These are phyloP conservation scores for Pseudogymnoascus sp. DNA, from an alignment of 2,329 filamentous ascomycete species.

Conservation along the genomic window DNA sequence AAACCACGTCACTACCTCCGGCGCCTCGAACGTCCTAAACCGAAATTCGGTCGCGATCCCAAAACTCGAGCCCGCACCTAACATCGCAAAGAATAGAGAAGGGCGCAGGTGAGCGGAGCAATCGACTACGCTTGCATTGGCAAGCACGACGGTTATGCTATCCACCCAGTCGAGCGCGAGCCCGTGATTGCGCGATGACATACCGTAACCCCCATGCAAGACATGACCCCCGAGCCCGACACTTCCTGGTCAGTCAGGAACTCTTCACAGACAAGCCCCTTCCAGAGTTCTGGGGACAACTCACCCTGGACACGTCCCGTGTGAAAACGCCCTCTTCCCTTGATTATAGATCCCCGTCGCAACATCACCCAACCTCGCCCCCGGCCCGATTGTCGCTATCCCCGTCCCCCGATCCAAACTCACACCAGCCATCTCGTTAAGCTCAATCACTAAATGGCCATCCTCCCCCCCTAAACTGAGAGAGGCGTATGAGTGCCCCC, in stretches of 20 bases:
- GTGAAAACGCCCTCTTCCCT: conserved; percentile 31
- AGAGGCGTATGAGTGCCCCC: conserved; percentile 44
- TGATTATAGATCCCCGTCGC: conserved; percentile 30
- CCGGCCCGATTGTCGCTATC: conserved; percentile 30
- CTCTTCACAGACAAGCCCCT: not conserved
- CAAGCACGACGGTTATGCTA: conserved; percentile 39
- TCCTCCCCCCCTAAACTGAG: conserved; percentile 36
- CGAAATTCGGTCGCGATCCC: conserved; percentile 28
- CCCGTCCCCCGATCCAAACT: conserved; percentile 19
- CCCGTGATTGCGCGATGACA: conserved; percentile 39
- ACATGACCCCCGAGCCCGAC: conserved; percentile 39
- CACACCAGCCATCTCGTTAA: conserved; percentile 33
- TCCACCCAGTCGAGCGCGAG: conserved; percentile 41
- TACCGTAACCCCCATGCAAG: conserved; percentile 38
- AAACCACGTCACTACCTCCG: conserved; percentile 21
- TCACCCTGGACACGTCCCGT: conserved; percentile 35
- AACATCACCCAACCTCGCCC: conserved; percentile 36
- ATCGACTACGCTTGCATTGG: conserved; percentile 24
- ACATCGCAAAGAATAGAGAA: conserved; percentile 28
- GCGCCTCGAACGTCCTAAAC: conserved; percentile 28
- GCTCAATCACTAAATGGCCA: conserved; percentile 32
- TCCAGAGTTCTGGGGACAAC: not conserved
- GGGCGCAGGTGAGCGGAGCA: conserved; percentile 19
- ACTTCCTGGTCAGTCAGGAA: not conserved
- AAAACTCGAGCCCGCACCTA: conserved; percentile 29